Percentiles rank a stretch among this genome's conserved stretches.
Evolutionary conservation across 192 early-diverging fungal genomes (phyloP).

Genomic region (Coemansia asiatica): DNA sequence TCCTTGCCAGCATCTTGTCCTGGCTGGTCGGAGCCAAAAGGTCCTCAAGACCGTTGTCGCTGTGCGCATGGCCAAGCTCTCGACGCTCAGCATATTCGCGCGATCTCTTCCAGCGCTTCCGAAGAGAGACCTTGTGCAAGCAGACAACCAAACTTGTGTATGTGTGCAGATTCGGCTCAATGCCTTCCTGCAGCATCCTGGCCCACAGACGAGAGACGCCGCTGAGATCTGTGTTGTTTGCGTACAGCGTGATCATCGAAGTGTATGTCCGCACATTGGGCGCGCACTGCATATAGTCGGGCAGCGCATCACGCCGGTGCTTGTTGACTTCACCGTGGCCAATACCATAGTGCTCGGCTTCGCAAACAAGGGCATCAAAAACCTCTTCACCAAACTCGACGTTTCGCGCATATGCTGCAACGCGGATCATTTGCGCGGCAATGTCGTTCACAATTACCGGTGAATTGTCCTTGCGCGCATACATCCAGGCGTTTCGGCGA

Average conservation of each 20-base stretch:
- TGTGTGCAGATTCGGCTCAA: conserved; percentile 41
- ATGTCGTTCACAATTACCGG: conserved; percentile 50
- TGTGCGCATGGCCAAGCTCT: not conserved
- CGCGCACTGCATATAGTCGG: conserved; percentile 38
- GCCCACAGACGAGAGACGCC: conserved; percentile 33
- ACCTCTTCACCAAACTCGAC: conserved; percentile 43
- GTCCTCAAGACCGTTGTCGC: not conserved
- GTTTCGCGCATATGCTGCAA: conserved; percentile 39
- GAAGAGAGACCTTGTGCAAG: conserved; percentile 41
- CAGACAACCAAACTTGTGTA: conserved; percentile 42
- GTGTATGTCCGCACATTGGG: conserved; percentile 50
- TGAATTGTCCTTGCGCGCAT: not conserved
- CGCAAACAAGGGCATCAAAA: conserved; percentile 28
- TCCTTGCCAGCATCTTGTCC: conserved; percentile 25
- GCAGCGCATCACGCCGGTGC: conserved; percentile 6
- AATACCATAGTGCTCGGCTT: conserved; percentile 27
- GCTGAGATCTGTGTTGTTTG: conserved; percentile 24
- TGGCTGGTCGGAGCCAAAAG: conserved; percentile 27
- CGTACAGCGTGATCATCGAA: conserved; percentile 45
- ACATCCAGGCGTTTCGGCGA: conserved; percentile 25
- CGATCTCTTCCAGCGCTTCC: conserved; percentile 29
- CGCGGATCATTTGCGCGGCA: conserved; percentile 40
- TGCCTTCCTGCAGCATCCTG: conserved; percentile 28
- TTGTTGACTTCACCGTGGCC: conserved; percentile 5
- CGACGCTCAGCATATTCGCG: conserved; percentile 14